Conservation (phyloP, 2,329 filamentous ascomycete genomes). For the Fusarium piperis region DNA sequence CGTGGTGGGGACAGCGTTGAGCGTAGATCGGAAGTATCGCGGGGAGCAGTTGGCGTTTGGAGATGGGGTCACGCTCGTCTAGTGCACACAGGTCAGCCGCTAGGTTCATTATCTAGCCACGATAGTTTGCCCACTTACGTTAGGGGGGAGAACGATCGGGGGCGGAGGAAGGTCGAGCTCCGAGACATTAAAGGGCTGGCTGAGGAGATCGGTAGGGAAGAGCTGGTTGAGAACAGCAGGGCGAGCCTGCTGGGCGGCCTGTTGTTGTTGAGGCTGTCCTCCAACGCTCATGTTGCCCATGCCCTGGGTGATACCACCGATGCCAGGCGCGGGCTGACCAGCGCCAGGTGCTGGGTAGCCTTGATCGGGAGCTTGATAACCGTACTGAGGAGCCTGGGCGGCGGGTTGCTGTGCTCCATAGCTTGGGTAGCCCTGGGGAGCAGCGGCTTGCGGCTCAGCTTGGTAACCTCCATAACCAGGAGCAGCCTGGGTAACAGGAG, state of each 20-base stretch:
- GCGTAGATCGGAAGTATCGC: slow-evolving; percentile 93
- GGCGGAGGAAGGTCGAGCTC: slow-evolving; percentile 93
- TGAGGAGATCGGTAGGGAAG: slow-evolving; percentile 89
- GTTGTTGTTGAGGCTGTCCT: slow-evolving; percentile 51
- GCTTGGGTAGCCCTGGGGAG: slow-evolving; percentile 53
- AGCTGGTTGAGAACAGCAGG: slow-evolving; percentile 80
- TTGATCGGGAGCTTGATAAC: slow-evolving; percentile 74
- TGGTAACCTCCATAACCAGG: slow-evolving; percentile 70
- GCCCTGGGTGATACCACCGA: slow-evolving; percentile 82
- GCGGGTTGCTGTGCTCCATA: slow-evolving; percentile 57
- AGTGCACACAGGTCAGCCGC: slow-evolving; percentile 50
- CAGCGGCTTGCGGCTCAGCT: slow-evolving; percentile 54
- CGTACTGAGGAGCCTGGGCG: slow-evolving; percentile 56
- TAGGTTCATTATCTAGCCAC: neutral
- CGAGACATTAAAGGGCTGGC: slow-evolving; percentile 91
- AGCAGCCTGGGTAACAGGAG: slow-evolving; percentile 53
- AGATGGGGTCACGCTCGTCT: slow-evolving; percentile 92
- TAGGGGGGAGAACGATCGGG: slow-evolving; percentile 88
- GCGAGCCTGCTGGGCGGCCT: slow-evolving; percentile 51
- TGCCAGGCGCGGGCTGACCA: slow-evolving; percentile 42
- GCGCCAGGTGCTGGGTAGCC: slow-evolving; percentile 69
- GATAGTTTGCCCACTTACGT: slow-evolving; percentile 69
- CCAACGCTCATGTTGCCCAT: slow-evolving; percentile 89
- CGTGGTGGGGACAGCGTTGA: slow-evolving; percentile 93
- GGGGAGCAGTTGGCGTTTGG: slow-evolving; percentile 90